These are phyloP conservation scores for Yamagishiella unicocca DNA, from an alignment of 139 green algal species.

Conservation along the genomic window DNA sequence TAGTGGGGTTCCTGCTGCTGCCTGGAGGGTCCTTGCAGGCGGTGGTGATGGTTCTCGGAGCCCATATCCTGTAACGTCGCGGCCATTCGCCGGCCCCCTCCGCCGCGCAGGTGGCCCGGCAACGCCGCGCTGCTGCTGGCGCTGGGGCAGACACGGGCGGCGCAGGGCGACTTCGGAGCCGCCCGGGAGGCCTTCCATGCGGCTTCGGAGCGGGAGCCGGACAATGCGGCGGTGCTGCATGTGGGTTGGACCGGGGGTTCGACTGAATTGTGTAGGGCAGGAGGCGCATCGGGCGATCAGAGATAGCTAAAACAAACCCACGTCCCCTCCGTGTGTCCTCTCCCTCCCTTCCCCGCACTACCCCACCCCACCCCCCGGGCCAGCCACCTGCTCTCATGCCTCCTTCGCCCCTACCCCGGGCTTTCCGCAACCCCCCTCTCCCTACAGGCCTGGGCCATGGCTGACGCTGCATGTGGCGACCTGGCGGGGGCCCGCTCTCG, in stretches of 20 bases:
- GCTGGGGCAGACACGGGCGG: neutral
- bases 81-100: neutral
- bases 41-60: neutral
- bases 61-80: neutral
- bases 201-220: slow-evolving; percentile 25
- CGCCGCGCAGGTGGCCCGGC: slow-evolving; percentile 32
- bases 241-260: too few relatives aligned
- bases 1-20: too few relatives aligned
- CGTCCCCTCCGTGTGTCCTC: too few relatives aligned
- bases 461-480: slow-evolving; percentile 64
- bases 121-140: slow-evolving; percentile 46
- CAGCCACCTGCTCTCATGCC: too few relatives aligned
- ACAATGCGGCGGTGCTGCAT: slow-evolving; percentile 52
- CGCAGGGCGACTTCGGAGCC: neutral
- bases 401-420: too few relatives aligned
- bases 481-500: slow-evolving; percentile 43
- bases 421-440: too few relatives aligned
- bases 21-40: too few relatives aligned
- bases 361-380: too few relatives aligned
- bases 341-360: too few relatives aligned
- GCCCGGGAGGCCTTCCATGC: slow-evolving; percentile 38
- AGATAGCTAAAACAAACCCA: too few relatives aligned
- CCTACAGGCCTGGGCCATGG: slow-evolving; percentile 75
- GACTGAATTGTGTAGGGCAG: too few relatives aligned
- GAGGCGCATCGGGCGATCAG: too few relatives aligned